Evolutionary conservation across 441 rosid genomes (phyloP), one percentile per base, ranked within the genome.

Genomic region (Adansonia madagascariensis): DNA sequence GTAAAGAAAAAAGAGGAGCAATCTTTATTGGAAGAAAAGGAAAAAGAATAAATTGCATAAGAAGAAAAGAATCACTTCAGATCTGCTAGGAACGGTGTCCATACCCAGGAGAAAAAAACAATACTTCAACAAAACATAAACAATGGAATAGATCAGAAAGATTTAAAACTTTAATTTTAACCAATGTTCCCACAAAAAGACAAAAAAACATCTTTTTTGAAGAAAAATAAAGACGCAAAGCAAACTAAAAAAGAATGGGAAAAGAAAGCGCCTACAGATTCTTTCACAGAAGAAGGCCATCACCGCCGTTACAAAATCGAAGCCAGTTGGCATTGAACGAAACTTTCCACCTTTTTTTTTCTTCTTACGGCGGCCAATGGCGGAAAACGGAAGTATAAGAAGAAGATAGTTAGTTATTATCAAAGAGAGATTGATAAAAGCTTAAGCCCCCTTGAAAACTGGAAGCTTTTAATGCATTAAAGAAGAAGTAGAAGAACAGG

Each of bases 241-340:
- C 18, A 41, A 41, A 39, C 39, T 18, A 52, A 17, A 14, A 17
- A 46, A 35, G 3, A 39, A 49, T 10, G 27, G 1, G 15, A 3
- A 27, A 1, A 44, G 6, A 15, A 20, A 44, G 22, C 43, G 81
- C 89, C 72, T 84, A 89, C 90, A 70, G 82, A 82, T 75, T 84
- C 56, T 27, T 27, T 27, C 31, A 73, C 77, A 69, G 75, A 52
- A 79, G 75, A 72, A 22, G 31, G 73, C 44, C 77, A 75, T 65
- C 57, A 24, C 11, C 18, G 17, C 31, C 59, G 22, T 60, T 31
- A 47, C 14, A 62, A 27, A 14, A 61, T 63, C 39, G 46, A 31
- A 47, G 61, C 43, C 47, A 50, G 41, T 10, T 4, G 62, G 49
- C 49, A 52, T n/a, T 71, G 18, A 68, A 47, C 3, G 27, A 55